Percentiles rank a stretch among this genome's conserved stretches.
phyloP scores from a whole-genome alignment of 176 grass and related monocot species.

The Tillandsia fasciculata region DNA sequence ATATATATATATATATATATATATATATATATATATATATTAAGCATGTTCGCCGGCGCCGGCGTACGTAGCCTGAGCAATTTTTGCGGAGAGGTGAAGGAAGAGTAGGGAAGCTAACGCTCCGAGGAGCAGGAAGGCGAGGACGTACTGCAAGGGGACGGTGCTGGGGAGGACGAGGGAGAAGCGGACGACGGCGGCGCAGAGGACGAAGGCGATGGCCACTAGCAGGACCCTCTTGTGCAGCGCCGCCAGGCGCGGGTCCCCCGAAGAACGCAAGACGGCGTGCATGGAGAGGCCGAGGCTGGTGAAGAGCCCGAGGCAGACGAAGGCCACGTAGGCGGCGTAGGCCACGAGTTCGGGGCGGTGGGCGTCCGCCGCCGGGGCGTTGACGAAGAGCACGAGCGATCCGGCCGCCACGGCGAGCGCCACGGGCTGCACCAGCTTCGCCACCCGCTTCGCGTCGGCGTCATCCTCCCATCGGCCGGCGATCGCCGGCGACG shows the following conservation, averaged over 20 bases:
- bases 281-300: conserved; percentile 27
- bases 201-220: conserved; percentile 8
- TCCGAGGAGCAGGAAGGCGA: not conserved
- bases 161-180: not conserved
- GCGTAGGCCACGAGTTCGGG: not conserved
- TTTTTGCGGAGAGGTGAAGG: not conserved
- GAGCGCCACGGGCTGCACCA: conserved; percentile 14
- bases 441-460: conserved; percentile 17
- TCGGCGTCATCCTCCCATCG: not conserved
- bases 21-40: too few species aligned
- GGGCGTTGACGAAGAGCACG: conserved; percentile 13
- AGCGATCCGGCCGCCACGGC: conserved; percentile 17
- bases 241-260: not conserved
- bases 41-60: too few species aligned
- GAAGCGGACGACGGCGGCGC: conserved; percentile 1
- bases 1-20: too few species aligned
- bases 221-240: conserved; percentile 21
- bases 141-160: not conserved
- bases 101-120: not conserved
- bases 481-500: not conserved
- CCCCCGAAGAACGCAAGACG: not conserved
- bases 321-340: not conserved
- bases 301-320: conserved; percentile 20
- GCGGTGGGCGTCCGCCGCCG: not conserved
- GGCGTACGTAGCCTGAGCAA: too few species aligned